These are phyloP conservation scores for Capsicum pubescens DNA, from an alignment of 257 asterid species.

Conservation along the genomic window DNA sequence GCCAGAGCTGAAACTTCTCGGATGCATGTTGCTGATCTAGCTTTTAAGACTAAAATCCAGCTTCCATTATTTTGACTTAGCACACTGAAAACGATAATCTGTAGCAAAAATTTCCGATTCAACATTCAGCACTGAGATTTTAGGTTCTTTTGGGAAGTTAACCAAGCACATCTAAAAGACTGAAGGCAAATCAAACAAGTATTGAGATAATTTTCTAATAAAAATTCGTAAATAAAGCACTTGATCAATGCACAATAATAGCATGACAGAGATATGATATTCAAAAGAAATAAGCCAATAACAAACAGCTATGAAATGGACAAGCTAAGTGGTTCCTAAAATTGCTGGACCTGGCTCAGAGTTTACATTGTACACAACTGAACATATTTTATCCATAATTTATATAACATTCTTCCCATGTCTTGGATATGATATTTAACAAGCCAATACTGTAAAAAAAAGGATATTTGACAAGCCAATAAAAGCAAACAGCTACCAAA, in stretches of 20 bases:
- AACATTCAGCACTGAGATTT: neutral
- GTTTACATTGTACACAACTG: neutral
- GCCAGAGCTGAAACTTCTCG: neutral
- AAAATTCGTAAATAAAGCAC: neutral
- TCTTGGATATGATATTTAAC: neutral
- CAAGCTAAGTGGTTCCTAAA: neutral
- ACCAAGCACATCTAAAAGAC: neutral
- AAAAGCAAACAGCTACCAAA: neutral
- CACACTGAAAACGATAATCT: neutral
- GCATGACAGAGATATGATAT: neutral
- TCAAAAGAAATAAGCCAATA: slow-evolving; percentile 13
- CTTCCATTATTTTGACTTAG: neutral
- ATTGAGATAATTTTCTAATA: slow-evolving; percentile 5
- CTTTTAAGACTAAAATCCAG: slow-evolving; percentile 8
- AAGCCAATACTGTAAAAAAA: neutral
- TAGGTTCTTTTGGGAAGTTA: neutral
- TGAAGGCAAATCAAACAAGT: neutral
- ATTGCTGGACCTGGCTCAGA: neutral
- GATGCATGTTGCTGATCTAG: slow-evolving; percentile 8
- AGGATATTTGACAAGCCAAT: neutral
- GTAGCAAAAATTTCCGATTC: neutral
- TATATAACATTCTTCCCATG: neutral
- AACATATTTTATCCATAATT: neutral
- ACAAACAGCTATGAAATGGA: neutral
- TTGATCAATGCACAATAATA: neutral